Conservation (phyloP, 192 early-diverging fungal species). For the Gryganskiella cystojenkinii region DNA sequence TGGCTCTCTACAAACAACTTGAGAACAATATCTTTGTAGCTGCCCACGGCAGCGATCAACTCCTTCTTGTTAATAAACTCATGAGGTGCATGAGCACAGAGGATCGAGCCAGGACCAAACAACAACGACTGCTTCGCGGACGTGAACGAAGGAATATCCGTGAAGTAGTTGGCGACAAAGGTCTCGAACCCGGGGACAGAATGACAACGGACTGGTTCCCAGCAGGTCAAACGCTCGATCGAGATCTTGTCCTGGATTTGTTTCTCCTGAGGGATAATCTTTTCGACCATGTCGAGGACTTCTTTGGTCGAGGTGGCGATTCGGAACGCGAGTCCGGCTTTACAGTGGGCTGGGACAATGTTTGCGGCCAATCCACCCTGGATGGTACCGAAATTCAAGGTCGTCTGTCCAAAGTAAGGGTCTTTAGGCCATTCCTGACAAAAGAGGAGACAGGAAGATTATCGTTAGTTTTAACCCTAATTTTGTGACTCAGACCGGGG, state of each 20-base stretch:
- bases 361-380: conserved; percentile 61
- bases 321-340: conserved; percentile 56
- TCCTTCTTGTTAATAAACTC: conserved; percentile 56
- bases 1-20: conserved; percentile 34
- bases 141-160: conserved; percentile 51
- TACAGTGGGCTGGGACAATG: conserved; percentile 55
- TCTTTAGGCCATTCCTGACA: conserved; percentile 50
- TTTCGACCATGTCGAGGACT: conserved; percentile 46
- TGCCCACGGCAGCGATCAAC: conserved; percentile 43
- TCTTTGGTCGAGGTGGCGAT: conserved; percentile 54
- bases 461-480: not conserved
- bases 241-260: conserved; percentile 45
- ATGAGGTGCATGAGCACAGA: conserved; percentile 49
- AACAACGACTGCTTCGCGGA: conserved; percentile 42
- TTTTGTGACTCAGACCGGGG: not conserved
- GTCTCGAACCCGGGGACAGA: conserved; percentile 45
- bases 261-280: conserved; percentile 19
- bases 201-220: conserved; percentile 59
- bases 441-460: not conserved
- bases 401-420: conserved; percentile 55
- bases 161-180: conserved; percentile 52
- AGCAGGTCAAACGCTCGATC: conserved; percentile 34
- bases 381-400: conserved; percentile 58
- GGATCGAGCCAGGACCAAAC: conserved; percentile 52
- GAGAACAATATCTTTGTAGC: conserved; percentile 53